These are phyloP conservation scores for Vaccinium vitisidaea DNA, from an alignment of 148 eudicot species.

Conservation along the genomic window DNA sequence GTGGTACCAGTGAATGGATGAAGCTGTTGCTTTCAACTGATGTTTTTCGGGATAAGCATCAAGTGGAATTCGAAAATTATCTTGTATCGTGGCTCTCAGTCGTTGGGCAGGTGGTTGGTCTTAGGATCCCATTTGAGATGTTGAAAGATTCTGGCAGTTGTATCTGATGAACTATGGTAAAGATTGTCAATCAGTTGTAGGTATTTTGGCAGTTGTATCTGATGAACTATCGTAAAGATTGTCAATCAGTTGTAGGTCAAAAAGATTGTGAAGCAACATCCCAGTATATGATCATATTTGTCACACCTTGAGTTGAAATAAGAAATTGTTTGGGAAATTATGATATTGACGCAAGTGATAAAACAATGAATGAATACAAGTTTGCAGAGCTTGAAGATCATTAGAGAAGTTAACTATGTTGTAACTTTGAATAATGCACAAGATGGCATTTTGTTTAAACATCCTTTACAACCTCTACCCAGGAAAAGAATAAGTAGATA, in stretches of 20 bases:
- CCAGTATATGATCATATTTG: background rate
- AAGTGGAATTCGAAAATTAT: constrained; percentile 39
- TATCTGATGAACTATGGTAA: background rate
- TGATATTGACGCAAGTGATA: too few species aligned
- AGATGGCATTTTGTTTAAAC: background rate
- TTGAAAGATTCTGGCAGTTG: constrained; percentile 16
- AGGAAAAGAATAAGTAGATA: too few species aligned
- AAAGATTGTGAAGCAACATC: constrained; percentile 3
- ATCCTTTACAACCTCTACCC: background rate
- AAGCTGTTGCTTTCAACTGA: constrained; percentile 48
- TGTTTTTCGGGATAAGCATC: constrained; percentile 22
- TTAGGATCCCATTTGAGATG: constrained; percentile 64
- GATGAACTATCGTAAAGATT: background rate
- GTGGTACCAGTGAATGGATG: constrained; percentile 91
- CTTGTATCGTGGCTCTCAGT: constrained; percentile 79
- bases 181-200: background rate
- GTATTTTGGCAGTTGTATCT: background rate
- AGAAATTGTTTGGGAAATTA: background rate
- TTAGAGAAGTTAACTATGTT: background rate
- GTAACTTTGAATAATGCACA: background rate
- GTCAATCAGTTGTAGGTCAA: background rate
- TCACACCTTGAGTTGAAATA: background rate
- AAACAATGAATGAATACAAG: background rate
- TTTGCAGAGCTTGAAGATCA: background rate
- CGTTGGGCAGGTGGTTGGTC: constrained; percentile 86